These are phyloP conservation scores for Entomophthora muscae DNA, from an alignment of 371 early-diverging fungal species.

Conservation along the genomic window DNA sequence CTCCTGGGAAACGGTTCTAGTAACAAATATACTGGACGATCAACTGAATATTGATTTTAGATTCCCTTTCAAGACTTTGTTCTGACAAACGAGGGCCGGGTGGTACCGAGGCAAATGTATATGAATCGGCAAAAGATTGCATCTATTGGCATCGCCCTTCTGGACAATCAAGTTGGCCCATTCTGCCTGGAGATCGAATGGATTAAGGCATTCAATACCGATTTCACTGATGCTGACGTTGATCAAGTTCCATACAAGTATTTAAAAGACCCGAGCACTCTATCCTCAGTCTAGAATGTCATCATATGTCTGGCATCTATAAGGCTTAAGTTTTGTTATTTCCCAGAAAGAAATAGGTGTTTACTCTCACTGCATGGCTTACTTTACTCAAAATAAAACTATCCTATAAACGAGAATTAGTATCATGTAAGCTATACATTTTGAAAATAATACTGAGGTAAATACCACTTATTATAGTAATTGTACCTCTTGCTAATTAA, in stretches of 20 bases:
- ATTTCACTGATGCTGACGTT: constrained; percentile 45
- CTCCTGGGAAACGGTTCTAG: constrained; percentile 78
- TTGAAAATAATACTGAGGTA: too few relatives aligned
- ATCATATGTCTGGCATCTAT: too few relatives aligned
- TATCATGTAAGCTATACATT: too few relatives aligned
- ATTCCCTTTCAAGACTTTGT: constrained; percentile 86
- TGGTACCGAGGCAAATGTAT: constrained; percentile 63
- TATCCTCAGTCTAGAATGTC: too few relatives aligned
- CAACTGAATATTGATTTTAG: constrained; percentile 17
- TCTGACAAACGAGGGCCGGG: constrained; percentile 68
- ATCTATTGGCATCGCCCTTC: constrained; percentile 72
- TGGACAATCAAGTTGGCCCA: constrained; percentile 67
- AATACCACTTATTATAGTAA: too few relatives aligned
- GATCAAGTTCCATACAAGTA: constrained; percentile 15
- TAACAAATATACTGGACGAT: constrained; percentile 14
- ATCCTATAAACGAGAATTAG: too few relatives aligned
- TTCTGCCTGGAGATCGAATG: constrained; percentile 77
- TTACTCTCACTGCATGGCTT: too few relatives aligned
- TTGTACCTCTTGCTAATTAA: too few relatives aligned
- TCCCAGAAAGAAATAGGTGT: too few relatives aligned
- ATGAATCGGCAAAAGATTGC: constrained; percentile 72
- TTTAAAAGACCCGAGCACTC: too few relatives aligned
- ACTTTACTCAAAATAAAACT: too few relatives aligned
- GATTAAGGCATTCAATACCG: constrained; percentile 68
- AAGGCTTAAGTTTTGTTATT: too few relatives aligned